Base-by-base conservation (phyloP, 2,329 filamentous ascomycete species). In the Sporothrix protearum region DNA sequence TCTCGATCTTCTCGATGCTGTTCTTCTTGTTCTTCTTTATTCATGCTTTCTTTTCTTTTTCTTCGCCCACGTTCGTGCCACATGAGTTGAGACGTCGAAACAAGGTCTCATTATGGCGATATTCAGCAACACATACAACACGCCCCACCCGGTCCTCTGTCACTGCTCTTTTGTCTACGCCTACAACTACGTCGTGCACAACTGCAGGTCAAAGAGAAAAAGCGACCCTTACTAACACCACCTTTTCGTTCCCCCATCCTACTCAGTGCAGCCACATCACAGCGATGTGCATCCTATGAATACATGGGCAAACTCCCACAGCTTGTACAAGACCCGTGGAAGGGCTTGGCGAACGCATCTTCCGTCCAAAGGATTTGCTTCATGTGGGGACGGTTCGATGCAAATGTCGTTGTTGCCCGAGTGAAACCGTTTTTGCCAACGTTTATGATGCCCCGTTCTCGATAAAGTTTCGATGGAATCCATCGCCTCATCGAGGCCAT, bases 191-290 rank as follows among this genome's bases (percentile, higher is more conserved):
- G n/a, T n/a, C n/a, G n/a, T n/a, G n/a, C 33, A 39, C 19, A 22
- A 22, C 19, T 39, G 19, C 33, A 14, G 8, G 1, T 39, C 57
- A 39, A 61, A 39, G 19, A 39, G 36, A 39, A 61, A 22, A 3
- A 39, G 36, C 9, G 57, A 39, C 36, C 36, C 59, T 64, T 64
- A 64, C 59, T 64, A 64, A 64, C 59, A 64, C 59, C 59, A 28
- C 59, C 3, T 33, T 14, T 33, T 19, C 3, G 19, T 14, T 33
- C 8, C 53, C 28, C 28, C 53, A 30, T 33, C 28, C n/a, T 7
- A 9, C n/a, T n/a, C n/a, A n/a, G n/a, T n/a, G n/a, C 53, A 33
- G 28, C 28, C 19, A 33, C 53, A 53, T 12, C 42, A 25, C 49
- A 10, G 49, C n/a, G 3, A 53, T 28, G 4, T 19, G 42, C 42